Evolutionary conservation across 2,329 filamentous ascomycete genomes (phyloP).

Genomic region (Bipolaris sorokiniana): DNA sequence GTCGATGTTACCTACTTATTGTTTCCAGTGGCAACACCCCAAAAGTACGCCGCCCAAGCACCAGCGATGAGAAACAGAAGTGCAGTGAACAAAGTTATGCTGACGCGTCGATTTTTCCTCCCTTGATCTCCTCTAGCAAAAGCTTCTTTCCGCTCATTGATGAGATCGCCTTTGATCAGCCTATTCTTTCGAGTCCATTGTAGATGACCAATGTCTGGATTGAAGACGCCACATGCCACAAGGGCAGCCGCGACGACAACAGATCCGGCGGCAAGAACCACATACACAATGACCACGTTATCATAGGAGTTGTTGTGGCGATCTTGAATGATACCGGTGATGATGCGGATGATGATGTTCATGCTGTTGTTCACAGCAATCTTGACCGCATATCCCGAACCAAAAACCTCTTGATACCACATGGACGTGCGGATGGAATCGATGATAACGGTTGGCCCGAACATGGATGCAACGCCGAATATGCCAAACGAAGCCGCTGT

Average conservation of each 20-base stretch:
- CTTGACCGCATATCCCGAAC: conserved; percentile 65
- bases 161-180: conserved; percentile 52
- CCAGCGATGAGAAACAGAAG: conserved; percentile 59
- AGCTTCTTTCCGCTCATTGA: conserved; percentile 52
- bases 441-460: conserved; percentile 66
- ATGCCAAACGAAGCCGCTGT: conserved; percentile 66
- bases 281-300: conserved; percentile 62
- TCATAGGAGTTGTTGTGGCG: conserved; percentile 62
- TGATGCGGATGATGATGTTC: conserved; percentile 65
- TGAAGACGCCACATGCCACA: conserved; percentile 48
- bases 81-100: conserved; percentile 52
- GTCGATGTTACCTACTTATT: conserved; percentile 16
- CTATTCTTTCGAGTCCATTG: conserved; percentile 66
- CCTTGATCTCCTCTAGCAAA: conserved; percentile 46
- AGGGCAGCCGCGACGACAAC: conserved; percentile 55
- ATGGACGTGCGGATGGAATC: conserved; percentile 66
- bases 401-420: conserved; percentile 66
- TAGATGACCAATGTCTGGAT: conserved; percentile 56
- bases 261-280: conserved; percentile 59
- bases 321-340: conserved; percentile 66
- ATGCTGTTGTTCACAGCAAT: conserved; percentile 68
- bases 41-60: conserved; percentile 64
- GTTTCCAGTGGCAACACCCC: conserved; percentile 63
- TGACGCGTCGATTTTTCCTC: conserved; percentile 49
- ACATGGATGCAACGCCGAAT: conserved; percentile 61